Percentiles rank a stretch among this genome's conserved stretches.
Conservation (phyloP, 352 stramenopile species). For the Thalassiosira mediterranea region DNA sequence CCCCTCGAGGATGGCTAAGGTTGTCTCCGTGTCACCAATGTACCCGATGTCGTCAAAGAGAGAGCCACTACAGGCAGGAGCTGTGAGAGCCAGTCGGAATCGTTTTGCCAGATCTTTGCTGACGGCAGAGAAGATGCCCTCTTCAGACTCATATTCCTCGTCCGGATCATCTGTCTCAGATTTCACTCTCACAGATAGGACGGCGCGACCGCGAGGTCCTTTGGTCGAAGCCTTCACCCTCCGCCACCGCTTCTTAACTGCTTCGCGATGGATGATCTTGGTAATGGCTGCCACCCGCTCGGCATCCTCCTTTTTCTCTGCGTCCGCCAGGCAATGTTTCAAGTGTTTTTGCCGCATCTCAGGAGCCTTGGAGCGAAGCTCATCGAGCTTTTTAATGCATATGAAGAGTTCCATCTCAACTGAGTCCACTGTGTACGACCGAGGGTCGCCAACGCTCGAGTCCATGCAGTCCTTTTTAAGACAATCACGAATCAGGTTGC, state of each 20-base stretch:
- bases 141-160: neutral
- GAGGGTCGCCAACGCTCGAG: neutral
- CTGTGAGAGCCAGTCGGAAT: constrained; percentile 2
- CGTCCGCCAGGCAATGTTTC: neutral
- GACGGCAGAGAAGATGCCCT: neutral
- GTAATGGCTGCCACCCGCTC: neutral
- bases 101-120: neutral
- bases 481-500: constrained; percentile 12
- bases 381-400: neutral
- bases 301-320: neutral
- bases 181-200: neutral
- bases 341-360: neutral
- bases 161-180: neutral
- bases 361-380: neutral
- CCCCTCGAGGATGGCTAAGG: constrained; percentile 5
- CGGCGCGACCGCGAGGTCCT: neutral
- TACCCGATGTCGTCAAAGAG: neutral
- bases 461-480: too few species aligned
- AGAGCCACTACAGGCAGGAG: neutral
- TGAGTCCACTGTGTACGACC: neutral
- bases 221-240: neutral
- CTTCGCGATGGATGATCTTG: neutral
- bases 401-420: neutral
- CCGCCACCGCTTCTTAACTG: neutral
- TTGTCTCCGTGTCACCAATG: neutral